Conservation (phyloP, 2,329 filamentous ascomycete species). For the Ceratocystiopsis minuta region DNA sequence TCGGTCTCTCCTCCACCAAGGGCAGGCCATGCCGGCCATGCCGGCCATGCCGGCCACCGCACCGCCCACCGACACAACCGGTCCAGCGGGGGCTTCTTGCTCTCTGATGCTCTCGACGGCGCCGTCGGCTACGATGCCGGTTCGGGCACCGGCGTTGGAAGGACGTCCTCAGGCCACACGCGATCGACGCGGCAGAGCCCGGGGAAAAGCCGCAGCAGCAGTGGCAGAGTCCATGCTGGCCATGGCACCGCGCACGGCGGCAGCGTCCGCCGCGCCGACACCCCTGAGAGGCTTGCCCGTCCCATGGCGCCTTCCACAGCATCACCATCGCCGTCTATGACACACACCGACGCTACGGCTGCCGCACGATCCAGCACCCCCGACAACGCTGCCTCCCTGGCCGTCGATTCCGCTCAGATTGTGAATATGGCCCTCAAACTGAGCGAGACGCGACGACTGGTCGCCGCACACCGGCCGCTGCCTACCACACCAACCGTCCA, state of each 20-base stretch:
- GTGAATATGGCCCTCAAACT: conserved; percentile 82
- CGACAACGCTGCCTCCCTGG: not conserved
- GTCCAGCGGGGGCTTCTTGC: conserved; percentile 31
- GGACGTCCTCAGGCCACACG: not conserved
- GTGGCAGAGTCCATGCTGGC: not conserved
- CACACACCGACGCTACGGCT: not conserved
- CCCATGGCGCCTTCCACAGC: conserved; percentile 7
- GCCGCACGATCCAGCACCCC: too few relatives aligned
- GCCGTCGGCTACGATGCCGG: not conserved
- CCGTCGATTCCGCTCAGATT: conserved; percentile 60
- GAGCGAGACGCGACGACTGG: conserved; percentile 55
- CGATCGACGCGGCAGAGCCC: not conserved
- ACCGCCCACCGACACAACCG: conserved; percentile 14
- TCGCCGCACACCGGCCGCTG: conserved; percentile 20
- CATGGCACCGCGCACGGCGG: not conserved
- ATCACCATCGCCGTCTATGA: conserved; percentile 1
- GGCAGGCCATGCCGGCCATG: not conserved
- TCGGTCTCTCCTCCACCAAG: not conserved
- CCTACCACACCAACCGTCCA: conserved; percentile 28
- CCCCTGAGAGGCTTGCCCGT: not conserved
- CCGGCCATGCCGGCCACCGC: not conserved
- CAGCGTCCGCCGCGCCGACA: not conserved
- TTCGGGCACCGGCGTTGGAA: not conserved
- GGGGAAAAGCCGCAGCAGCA: not conserved
- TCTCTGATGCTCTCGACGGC: conserved; percentile 22